Conservation (phyloP, 2,329 filamentous ascomycete genomes). For the Xylariomycetidae sp. region DNA sequence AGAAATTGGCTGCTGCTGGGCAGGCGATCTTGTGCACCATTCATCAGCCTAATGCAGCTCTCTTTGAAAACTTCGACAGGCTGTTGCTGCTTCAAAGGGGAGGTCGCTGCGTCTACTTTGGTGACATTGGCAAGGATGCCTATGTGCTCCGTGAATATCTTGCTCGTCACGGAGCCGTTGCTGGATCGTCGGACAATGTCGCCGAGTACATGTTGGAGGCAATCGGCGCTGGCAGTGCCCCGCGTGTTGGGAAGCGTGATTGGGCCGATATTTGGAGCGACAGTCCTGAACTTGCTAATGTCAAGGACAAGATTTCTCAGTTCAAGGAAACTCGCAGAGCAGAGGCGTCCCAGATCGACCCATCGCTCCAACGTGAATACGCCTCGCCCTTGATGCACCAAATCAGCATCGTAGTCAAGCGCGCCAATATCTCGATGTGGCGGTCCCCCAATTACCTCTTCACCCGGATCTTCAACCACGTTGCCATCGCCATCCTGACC, state of each 20-base stretch:
- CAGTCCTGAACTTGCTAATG: constrained; percentile 62
- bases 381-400: constrained; percentile 78
- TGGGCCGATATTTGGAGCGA: constrained; percentile 78
- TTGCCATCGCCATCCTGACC: constrained; percentile 71
- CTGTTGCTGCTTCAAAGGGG: constrained; percentile 74
- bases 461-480: constrained; percentile 79
- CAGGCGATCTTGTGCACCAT: constrained; percentile 90
- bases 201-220: constrained; percentile 84
- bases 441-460: constrained; percentile 85
- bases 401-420: constrained; percentile 66
- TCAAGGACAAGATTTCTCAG: constrained; percentile 61
- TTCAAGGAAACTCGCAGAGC: constrained; percentile 58
- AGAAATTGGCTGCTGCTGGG: constrained; percentile 70
- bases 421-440: constrained; percentile 79
- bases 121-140: constrained; percentile 75
- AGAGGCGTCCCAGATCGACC: constrained; percentile 38
- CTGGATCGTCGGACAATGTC: constrained; percentile 51
- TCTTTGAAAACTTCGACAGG: constrained; percentile 86
- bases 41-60: constrained; percentile 79
- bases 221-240: constrained; percentile 68
- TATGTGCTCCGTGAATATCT: constrained; percentile 63
- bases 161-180: constrained; percentile 55
- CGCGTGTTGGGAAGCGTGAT: constrained; percentile 68
- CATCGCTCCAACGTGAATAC: constrained; percentile 65
- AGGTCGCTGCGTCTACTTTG: constrained; percentile 80